Conservation (phyloP, 139 green algal species). For the Pycnococcus provasolii region DNA sequence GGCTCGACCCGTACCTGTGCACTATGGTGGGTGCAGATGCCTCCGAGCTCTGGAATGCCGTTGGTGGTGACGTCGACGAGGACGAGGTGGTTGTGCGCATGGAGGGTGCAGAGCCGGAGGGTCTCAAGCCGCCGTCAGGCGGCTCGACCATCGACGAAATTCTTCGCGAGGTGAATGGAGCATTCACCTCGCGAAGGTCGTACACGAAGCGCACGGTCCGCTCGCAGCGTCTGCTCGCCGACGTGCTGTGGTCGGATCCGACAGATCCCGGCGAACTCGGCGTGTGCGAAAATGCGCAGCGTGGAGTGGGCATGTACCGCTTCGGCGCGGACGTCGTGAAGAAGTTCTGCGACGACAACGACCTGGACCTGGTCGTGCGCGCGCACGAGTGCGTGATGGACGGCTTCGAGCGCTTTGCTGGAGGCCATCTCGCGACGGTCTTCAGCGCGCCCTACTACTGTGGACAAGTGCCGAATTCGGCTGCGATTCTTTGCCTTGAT, state of each 20-base stretch:
- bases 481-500: not conserved
- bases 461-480: not conserved
- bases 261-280: conserved; percentile 81
- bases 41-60: no score
- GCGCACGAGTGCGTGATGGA: conserved; percentile 67
- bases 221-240: conserved; percentile 94
- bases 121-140: conserved; percentile 48
- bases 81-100: no score
- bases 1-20: no score
- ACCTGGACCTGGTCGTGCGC: conserved; percentile 92
- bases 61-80: no score
- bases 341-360: conserved; percentile 92
- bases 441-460: conserved; percentile 11
- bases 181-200: conserved; percentile 88
- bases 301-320: conserved; percentile 91
- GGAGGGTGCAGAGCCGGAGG: conserved; percentile 86
- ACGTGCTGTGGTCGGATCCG: conserved; percentile 97
- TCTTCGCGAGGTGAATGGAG: not conserved
- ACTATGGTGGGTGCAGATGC: no score
- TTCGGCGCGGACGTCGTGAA: conserved; percentile 90
- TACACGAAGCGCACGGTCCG: conserved; percentile 88
- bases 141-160: no score
- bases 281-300: conserved; percentile 95
- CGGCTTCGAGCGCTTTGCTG: conserved; percentile 13
- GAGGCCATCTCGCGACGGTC: not conserved